These are phyloP conservation scores for Diplodia corticola DNA, from an alignment of 2,329 filamentous ascomycete species.

Conservation along the genomic window DNA sequence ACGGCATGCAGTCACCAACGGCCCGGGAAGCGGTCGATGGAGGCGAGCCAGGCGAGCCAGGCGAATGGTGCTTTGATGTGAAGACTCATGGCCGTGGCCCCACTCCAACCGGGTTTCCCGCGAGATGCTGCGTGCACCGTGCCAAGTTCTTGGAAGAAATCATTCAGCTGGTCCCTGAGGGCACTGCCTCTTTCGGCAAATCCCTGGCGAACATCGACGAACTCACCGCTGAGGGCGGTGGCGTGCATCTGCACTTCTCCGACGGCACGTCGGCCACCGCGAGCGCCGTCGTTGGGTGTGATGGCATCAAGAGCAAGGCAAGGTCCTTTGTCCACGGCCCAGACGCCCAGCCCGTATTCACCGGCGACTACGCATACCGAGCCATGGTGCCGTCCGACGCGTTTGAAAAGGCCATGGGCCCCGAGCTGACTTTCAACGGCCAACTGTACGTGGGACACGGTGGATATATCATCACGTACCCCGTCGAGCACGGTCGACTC, in stretches of 20 bases:
- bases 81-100: slow-evolving; percentile 23
- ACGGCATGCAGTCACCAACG: slow-evolving; percentile 18
- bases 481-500: slow-evolving; percentile 13
- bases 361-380: slow-evolving; percentile 22
- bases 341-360: not conserved
- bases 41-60: slow-evolving; percentile 24
- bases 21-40: not conserved
- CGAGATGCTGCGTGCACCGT: slow-evolving; percentile 30
- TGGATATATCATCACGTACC: slow-evolving; percentile 23
- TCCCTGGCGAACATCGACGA: slow-evolving; percentile 27
- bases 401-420: slow-evolving; percentile 18
- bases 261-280: slow-evolving; percentile 17
- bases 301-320: slow-evolving; percentile 28
- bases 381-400: slow-evolving; percentile 18
- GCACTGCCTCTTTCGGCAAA: slow-evolving; percentile 29
- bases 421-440: slow-evolving; percentile 18
- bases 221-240: slow-evolving; percentile 20
- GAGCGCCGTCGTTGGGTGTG: slow-evolving; percentile 19
- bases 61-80: slow-evolving; percentile 28
- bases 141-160: slow-evolving; percentile 31
- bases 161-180: slow-evolving; percentile 27
- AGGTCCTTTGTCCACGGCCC: slow-evolving; percentile 14
- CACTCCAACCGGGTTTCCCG: slow-evolving; percentile 25
- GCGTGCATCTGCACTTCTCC: slow-evolving; percentile 23
- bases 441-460: slow-evolving; percentile 19